Conservation (phyloP, 2,329 filamentous ascomycete genomes). For the Grosmannia huntii region DNA sequence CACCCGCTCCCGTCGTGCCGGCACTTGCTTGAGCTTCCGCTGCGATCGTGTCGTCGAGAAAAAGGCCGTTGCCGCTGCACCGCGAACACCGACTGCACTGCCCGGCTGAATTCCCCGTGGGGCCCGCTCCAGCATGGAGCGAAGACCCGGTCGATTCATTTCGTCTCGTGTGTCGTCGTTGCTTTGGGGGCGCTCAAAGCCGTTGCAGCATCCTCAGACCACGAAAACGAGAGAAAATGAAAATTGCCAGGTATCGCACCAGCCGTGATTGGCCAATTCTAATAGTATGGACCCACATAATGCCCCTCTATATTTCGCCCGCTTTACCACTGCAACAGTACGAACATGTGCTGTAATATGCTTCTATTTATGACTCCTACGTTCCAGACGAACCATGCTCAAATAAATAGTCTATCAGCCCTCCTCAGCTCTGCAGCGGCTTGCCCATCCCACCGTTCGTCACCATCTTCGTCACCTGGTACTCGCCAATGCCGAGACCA, state of each 20-base stretch:
- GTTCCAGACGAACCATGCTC: too few species aligned
- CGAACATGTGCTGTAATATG: neutral
- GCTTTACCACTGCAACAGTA: too few species aligned
- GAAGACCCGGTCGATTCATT: conserved; percentile 11
- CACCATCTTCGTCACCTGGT: conserved; percentile 59
- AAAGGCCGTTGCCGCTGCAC: neutral
- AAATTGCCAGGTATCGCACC: neutral
- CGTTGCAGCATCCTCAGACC: neutral
- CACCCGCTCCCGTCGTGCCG: conserved; percentile 11
- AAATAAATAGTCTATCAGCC: too few species aligned
- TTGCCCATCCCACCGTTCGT: conserved; percentile 42
- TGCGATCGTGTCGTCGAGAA: conserved; percentile 11
- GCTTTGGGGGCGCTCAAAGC: neutral
- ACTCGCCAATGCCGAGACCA: conserved; percentile 66
- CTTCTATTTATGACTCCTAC: too few species aligned
- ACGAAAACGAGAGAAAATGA: neutral
- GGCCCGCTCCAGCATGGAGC: conserved; percentile 7
- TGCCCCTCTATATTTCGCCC: too few species aligned
- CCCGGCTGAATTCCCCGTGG: neutral
- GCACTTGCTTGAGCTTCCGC: conserved; percentile 7
- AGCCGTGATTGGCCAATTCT: neutral
- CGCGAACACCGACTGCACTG: neutral
- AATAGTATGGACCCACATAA: too few species aligned
- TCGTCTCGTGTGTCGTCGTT: neutral
- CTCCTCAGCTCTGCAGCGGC: conserved; percentile 28